Evolutionary conservation across 257 asterid genomes (phyloP).

Genomic region (Jaltomata sinuosa): DNA sequence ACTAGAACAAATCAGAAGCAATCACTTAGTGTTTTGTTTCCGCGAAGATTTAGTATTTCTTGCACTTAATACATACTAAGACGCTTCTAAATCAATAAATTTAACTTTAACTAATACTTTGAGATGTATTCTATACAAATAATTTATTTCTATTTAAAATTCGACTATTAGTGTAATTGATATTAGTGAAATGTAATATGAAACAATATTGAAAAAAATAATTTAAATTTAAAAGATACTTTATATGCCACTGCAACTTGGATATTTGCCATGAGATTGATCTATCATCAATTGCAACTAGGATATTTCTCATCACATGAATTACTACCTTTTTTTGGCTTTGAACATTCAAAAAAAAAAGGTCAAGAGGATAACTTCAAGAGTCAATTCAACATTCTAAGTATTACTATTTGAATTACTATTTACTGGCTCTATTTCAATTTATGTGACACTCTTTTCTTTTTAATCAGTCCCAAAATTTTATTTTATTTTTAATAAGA

Average conservation of each 20-base stretch:
- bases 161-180: not conserved
- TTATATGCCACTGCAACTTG: not conserved
- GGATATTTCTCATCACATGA: not conserved
- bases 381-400: not conserved
- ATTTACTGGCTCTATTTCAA: not conserved
- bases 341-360: not conserved
- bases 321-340: not conserved
- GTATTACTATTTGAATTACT: not conserved
- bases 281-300: not conserved
- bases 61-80: too few species aligned
- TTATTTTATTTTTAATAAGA: not conserved
- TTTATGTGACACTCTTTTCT: not conserved
- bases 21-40: too few species aligned
- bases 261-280: not conserved
- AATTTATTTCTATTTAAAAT: not conserved
- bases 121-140: not conserved
- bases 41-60: too few species aligned
- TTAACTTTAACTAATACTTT: not conserved
- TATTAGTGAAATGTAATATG: not conserved
- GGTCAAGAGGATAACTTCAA: not conserved
- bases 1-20: too few species aligned
- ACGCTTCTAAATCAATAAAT: not conserved
- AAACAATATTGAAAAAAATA: not conserved
- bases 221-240: not conserved
- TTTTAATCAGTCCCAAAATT: fast-evolving